phyloP scores from a whole-genome alignment of 371 early-diverging fungal genomes.

The Mucor sp. region DNA sequence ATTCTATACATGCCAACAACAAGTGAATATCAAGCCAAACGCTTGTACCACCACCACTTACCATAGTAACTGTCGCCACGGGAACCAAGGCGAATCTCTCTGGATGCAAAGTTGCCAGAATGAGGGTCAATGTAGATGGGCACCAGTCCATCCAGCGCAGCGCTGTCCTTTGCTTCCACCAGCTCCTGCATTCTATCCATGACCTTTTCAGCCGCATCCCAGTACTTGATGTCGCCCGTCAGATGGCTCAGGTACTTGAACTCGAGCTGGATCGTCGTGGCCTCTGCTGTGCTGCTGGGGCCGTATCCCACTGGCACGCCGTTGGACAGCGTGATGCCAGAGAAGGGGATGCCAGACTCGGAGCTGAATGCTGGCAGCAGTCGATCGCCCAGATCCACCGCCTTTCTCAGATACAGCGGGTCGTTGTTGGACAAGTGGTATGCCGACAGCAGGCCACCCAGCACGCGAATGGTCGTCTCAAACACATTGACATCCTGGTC shows the following conservation, averaged over 20 bases:
- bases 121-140: slow-evolving; percentile 71
- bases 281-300: slow-evolving; percentile 80
- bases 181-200: slow-evolving; percentile 59
- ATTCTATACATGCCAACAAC: slow-evolving; percentile 68
- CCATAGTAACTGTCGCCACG: slow-evolving; percentile 92
- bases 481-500: slow-evolving; percentile 83
- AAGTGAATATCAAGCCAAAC: neutral
- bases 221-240: slow-evolving; percentile 73
- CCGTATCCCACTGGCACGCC: slow-evolving; percentile 39
- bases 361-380: slow-evolving; percentile 80
- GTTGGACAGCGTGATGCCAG: slow-evolving; percentile 64
- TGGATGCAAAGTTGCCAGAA: slow-evolving; percentile 49
- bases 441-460: slow-evolving; percentile 88
- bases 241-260: slow-evolving; percentile 83
- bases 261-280: slow-evolving; percentile 86
- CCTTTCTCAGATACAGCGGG: slow-evolving; percentile 65
- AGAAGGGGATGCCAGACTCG: slow-evolving; percentile 76
- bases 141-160: slow-evolving; percentile 70
- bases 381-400: slow-evolving; percentile 77
- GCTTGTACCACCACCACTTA: slow-evolving; percentile 25
- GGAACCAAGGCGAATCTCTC: slow-evolving; percentile 73
- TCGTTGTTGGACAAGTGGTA: slow-evolving; percentile 78
- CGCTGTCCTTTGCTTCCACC: slow-evolving; percentile 21
- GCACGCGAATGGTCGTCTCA: slow-evolving; percentile 91
- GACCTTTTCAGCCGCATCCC: slow-evolving; percentile 69